Evolutionary conservation across 768 basidiomycete genomes (phyloP), one percentile per base, ranked within the genome.

Genomic region (Termitomyces eurrhizus): DNA sequence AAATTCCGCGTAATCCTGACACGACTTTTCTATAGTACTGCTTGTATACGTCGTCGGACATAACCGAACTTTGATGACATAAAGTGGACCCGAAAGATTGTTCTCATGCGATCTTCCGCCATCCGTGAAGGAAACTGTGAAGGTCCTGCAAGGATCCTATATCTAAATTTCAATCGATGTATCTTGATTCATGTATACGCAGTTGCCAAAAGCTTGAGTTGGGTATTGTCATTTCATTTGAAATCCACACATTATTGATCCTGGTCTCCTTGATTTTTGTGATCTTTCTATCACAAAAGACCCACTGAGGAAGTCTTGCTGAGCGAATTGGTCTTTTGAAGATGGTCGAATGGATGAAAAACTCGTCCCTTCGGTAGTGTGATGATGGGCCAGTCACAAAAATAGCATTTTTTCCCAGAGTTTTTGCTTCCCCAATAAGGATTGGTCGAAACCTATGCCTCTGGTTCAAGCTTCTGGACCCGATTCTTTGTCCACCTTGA

Each of bases 1-100:
- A 16, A 12, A 32, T 45, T 11, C n/a, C 13, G 12, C 26, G 9
- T 26, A 1, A 1, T 1, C 32, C 35, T 42, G 6, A 35, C 4
- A 21, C 7, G 6, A 5, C n/a, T 33, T 55, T 49, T 39, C 8
- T 14, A 32, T 7, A 69, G 72, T 66, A 69, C 62, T 72, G 72
- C 63, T 60, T 68, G 24, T 73, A 73, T 62, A 51, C 62, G 39
- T 61, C 68, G 13, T 68, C 69, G 11, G 72, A 73, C 55, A 72
- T 72, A 60, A 66, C 60, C 14, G 64, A 67, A 16, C 63, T 45
- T 59, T 53, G 48, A 41, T 18, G 16, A 16, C 9, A 18, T 29
- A 41, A 37, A 53, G 16, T 39, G 16, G 9, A 16, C 8, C 11
- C 24, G 8, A 7, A 16, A 3, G 29, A 39, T 6, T 26, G 24